Evolutionary conservation across 768 basidiomycete genomes (phyloP), one percentile per base, ranked within the genome.

Genomic region (Panus rudis): DNA sequence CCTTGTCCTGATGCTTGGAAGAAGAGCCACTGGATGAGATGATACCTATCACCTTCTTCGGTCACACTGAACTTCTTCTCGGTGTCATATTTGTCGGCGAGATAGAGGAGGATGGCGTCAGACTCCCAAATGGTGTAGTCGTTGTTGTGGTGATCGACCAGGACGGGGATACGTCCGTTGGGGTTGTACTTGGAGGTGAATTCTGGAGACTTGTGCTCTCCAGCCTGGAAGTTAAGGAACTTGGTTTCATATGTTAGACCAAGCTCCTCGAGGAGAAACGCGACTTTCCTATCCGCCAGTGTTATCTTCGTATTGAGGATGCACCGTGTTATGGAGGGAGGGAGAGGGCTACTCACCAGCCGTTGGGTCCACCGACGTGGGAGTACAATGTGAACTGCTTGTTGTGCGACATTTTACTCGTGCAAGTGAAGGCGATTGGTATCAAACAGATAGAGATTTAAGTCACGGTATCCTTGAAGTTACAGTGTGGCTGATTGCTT

Each of bases 51-150:
- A 16, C 46, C 45, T 3, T 26, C 37, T 32, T 35, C 42, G 4
- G 37, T 19, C 16, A 51, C 46, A 22, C 51, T 51, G 32, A 59
- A 38, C 57, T 64, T 67, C 55, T 60, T 51, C 25, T 70, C 68
- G n/a, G 46, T 52, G 56, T 76, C 74, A 49, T 72, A 73, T 43
- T 62, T 57, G 46, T 70, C 65, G n/a, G 55, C 56, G 34, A 74
- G 58, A 56, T 70, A 73, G 7, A 66, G 51, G 26, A 72, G 42
- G 48, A 74, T 70, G 37, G 70, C 70, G 37, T 62, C 60, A 20
- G 60, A 58, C 48, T 66, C 65, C 52, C 57, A 10, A 30, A n/a
- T 30, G 3, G 48, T 39, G 40, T 60, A 60, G 33, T 57, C 57
- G 25, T 38, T 39, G 42, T 52, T 50, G 19, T 50, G 38, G 39